phyloP scores from a whole-genome alignment of 768 basidiomycete species.

The Leucocoprinus sp. region DNA sequence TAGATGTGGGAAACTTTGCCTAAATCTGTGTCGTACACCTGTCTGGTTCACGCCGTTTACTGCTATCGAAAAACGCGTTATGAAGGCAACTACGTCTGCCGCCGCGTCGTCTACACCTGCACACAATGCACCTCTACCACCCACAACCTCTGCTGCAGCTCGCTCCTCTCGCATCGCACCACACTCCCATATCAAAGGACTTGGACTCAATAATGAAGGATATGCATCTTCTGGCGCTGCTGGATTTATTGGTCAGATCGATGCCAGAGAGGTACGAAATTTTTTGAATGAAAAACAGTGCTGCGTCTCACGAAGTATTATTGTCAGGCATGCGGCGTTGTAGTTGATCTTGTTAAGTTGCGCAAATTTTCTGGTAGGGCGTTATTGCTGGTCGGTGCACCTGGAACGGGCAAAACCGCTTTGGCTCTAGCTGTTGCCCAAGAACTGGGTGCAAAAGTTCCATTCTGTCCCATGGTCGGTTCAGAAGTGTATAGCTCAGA shows the following conservation, averaged over 20 bases:
- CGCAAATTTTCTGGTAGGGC: constrained; percentile 93
- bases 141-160: constrained; percentile 49
- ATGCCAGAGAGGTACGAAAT: constrained; percentile 86
- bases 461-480: constrained; percentile 98
- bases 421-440: constrained; percentile 93
- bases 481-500: constrained; percentile 95
- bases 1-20: neutral
- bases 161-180: constrained; percentile 78
- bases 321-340: constrained; percentile 79
- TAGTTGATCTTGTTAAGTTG: constrained; percentile 83
- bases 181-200: constrained; percentile 95
- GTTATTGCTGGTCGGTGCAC: constrained; percentile 86
- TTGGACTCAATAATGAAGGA: constrained; percentile 83
- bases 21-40: neutral
- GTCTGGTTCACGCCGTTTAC: neutral
- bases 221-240: constrained; percentile 61
- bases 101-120: constrained; percentile 46
- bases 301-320: too few relatives aligned
- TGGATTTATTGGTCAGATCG: constrained; percentile 87
- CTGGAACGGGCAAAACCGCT: constrained; percentile 97
- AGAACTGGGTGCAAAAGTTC: constrained; percentile 89
- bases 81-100: constrained; percentile 34
- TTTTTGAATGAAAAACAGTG: too few relatives aligned
- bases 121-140: constrained; percentile 69
- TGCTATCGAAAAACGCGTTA: constrained; percentile 11